Base-by-base conservation (phyloP, 768 basidiomycete genomes). In the Boletus tomentosulus region DNA sequence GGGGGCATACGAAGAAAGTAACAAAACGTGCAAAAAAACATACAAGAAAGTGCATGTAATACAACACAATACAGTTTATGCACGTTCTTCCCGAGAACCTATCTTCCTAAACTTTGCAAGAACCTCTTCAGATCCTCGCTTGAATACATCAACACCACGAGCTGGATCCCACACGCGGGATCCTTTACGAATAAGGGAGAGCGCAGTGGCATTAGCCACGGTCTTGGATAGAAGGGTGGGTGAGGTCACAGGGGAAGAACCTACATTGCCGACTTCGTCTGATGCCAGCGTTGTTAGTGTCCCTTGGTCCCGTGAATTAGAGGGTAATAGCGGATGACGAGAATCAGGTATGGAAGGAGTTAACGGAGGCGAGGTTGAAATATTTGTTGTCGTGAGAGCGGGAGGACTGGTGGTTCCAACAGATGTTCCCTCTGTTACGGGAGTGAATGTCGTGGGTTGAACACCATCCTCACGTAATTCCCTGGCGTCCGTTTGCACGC, bases 111-210 rank as follows among this genome's bases (percentile, higher is more conserved):
- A 93, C 46, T 88, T 77, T 10, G 87, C 82, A 28, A 95, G 76
- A 25, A 93, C 90, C 62, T 94, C 88, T 67, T 95, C 92, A 2
- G 91, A 92, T 13, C 87, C 87, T 48, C 82, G 82, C 69, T 92
- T 94, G 73, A 94, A 92, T 38, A 88, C 62, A 55, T 95, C 92
- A 3, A 94, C 84, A 42, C 86, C 87, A 22, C 92, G 84, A 10
- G 85, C 84, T 16, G 92, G 92, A 66, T 94, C 92, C 84, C 88
- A 96, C 5, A 88, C 85, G 22, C 91, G 79, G 3, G 78, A 80
- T 22, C 78, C 76, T 61, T 79, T 82, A 37, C 67, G 71, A 19
- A 30, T 46, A 73, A 69, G 35, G 68, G 57, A 62, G 9, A 61
- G 56, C 30, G 69, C 54, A 24, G 69, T 68, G 8, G 68, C 70